phyloP scores from a whole-genome alignment of 2,329 filamentous ascomycete genomes.

The Seiridium cupressi region DNA sequence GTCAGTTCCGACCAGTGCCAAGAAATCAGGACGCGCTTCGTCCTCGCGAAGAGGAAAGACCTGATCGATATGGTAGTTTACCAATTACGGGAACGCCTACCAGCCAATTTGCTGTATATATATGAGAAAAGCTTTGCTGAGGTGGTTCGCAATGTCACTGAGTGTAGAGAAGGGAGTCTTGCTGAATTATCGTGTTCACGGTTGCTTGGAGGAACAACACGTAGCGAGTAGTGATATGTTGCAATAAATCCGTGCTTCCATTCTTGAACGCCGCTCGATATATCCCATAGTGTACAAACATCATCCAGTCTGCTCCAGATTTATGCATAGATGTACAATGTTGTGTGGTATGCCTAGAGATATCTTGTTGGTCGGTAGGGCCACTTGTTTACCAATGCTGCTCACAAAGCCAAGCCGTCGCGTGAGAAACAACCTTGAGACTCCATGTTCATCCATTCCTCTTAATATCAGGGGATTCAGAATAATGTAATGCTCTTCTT shows the following conservation, averaged over 20 bases:
- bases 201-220: not conserved
- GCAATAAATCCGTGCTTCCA: not conserved
- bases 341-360: not conserved
- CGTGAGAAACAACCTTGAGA: no score
- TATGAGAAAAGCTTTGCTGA: not conserved
- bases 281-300: not conserved
- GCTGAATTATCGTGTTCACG: not conserved
- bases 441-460: not conserved
- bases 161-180: not conserved
- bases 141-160: not conserved
- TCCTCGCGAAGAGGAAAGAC: no score
- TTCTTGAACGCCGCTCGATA: constrained; percentile 1
- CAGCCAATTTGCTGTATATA: not conserved
- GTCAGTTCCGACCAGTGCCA: no score
- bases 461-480: not conserved
- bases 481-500: no score
- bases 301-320: not conserved
- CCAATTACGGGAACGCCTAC: no score
- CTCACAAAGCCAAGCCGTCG: no score
- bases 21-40: no score
- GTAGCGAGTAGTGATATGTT: not conserved
- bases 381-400: no score
- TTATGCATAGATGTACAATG: not conserved
- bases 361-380: not conserved
- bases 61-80: no score